These are phyloP conservation scores for Diaporthe australafricana DNA, from an alignment of 2,329 filamentous ascomycete species.

Conservation along the genomic window DNA sequence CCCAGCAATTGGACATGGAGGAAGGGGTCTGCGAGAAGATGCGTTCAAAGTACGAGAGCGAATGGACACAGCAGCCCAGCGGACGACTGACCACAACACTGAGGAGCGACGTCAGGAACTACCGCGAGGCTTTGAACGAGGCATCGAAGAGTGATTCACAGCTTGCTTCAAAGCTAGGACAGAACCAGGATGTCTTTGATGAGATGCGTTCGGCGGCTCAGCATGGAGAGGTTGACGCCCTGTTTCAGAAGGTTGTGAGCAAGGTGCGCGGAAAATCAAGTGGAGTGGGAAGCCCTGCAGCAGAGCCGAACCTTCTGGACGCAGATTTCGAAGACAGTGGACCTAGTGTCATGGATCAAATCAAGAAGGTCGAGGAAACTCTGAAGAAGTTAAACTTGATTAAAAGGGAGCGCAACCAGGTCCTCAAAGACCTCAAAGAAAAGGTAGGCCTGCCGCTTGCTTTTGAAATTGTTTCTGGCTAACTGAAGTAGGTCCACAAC, in stretches of 20 bases:
- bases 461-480: slow-evolving; percentile 32
- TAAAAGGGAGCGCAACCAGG: slow-evolving; percentile 90
- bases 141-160: slow-evolving; percentile 88
- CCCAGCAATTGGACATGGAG: slow-evolving; percentile 94
- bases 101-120: slow-evolving; percentile 86
- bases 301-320: slow-evolving; percentile 81
- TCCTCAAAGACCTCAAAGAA: slow-evolving; percentile 96
- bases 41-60: slow-evolving; percentile 93
- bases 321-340: slow-evolving; percentile 88
- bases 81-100: slow-evolving; percentile 89
- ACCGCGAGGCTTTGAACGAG: slow-evolving; percentile 89
- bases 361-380: slow-evolving; percentile 87
- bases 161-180: slow-evolving; percentile 83
- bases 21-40: slow-evolving; percentile 99
- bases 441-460: slow-evolving; percentile 73
- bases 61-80: slow-evolving; percentile 98
- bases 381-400: slow-evolving; percentile 91
- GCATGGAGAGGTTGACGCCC: slow-evolving; percentile 84
- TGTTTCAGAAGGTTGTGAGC: slow-evolving; percentile 89
- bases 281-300: slow-evolving; percentile 70
- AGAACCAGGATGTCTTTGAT: slow-evolving; percentile 90
- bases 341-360: slow-evolving; percentile 88
- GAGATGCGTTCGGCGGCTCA: slow-evolving; percentile 94
- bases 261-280: slow-evolving; percentile 77
- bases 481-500: slow-evolving; percentile 78